Base-by-base conservation (phyloP, 1,284 basidiomycete genomes). In the Coniferiporia weirii region DNA sequence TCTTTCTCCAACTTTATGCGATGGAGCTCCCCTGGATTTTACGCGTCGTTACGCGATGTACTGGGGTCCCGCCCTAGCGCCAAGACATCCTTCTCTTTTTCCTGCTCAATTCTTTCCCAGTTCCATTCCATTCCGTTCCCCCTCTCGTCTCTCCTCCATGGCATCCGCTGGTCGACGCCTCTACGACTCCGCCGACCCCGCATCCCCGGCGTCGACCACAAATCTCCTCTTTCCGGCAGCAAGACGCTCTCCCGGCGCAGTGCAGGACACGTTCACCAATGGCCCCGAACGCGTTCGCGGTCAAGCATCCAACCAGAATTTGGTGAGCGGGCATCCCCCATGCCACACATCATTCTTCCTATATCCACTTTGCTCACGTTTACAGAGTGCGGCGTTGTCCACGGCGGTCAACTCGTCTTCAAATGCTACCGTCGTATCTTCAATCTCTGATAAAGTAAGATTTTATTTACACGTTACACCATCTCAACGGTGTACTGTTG, bases 331-430 rank as follows among this genome's bases (percentile, higher is more conserved):
- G 36, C 57, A 70, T 70, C 27, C 15, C 48, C 43, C 15, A 7
- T 66, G 66, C 12, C 47, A 20, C 38, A 27, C 52, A 12, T 49
- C 40, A 22, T 49, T 43, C 54, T 17, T 57, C 32, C 57, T 52
- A 52, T 61, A 32, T 53, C 52, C 36, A 53, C 34, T 61, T 65
- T 53, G 36, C n/a, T 36, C 44, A 57, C n/a, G 22, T 32, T 54
- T 15, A 19, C 73, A 79, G 78, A 75, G 72, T 57, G 74, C 77
- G 55, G 75, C 77, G 22, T 78, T 77, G 2, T 81, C 79, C 66
- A 65, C 67, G 48, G 67, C 67, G 57, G 69, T 67, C 51, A 48
- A 68, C 66, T 66, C 32, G 44, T 54, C 53, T 54, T 66, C 57
- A 65, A 54, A 54, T 50, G 56, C 64, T 4, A 52, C 64, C 12